A percentile compares a stretch with the other conserved stretches of the same genome.
Evolutionary conservation across 257 asterid genomes (phyloP).

Genomic region (Thymus quinquecostatus): DNA sequence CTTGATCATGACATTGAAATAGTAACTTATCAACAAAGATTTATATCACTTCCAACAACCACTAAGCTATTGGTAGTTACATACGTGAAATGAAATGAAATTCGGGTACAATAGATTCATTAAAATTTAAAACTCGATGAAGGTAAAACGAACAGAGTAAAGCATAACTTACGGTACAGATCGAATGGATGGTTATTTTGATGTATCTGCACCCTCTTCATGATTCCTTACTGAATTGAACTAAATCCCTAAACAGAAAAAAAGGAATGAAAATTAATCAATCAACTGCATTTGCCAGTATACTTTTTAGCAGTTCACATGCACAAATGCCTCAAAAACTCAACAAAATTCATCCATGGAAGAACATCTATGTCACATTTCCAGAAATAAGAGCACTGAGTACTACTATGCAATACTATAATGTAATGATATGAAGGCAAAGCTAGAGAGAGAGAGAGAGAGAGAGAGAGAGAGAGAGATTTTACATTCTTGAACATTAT

Average conservation of each 20-base stretch:
- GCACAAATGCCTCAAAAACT: neutral
- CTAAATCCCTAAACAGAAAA: neutral
- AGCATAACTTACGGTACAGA: conserved; percentile 59
- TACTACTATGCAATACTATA: too few relatives aligned
- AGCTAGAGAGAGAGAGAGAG: too few relatives aligned
- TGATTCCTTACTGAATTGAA: conserved; percentile 33
- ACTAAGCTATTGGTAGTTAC: too few relatives aligned
- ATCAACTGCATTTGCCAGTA: conserved; percentile 33
- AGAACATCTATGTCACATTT: neutral
- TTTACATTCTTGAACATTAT: too few relatives aligned
- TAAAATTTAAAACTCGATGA: neutral
- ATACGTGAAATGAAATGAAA: neutral
- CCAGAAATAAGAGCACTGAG: too few relatives aligned
- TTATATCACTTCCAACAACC: too few relatives aligned
- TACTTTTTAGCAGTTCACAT: conserved; percentile 9
- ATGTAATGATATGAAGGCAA: too few relatives aligned
- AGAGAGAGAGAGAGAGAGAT: too few relatives aligned
- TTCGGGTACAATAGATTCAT: neutral
- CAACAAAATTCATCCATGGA: neutral
- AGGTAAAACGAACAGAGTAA: neutral
- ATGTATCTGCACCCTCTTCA: conserved; percentile 71
- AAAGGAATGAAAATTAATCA: neutral
- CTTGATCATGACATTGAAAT: too few relatives aligned
- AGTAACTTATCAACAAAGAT: too few relatives aligned
- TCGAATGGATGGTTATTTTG: conserved; percentile 61